Conservation (phyloP, 2,329 filamentous ascomycete genomes). For the Penicillium sp. region DNA sequence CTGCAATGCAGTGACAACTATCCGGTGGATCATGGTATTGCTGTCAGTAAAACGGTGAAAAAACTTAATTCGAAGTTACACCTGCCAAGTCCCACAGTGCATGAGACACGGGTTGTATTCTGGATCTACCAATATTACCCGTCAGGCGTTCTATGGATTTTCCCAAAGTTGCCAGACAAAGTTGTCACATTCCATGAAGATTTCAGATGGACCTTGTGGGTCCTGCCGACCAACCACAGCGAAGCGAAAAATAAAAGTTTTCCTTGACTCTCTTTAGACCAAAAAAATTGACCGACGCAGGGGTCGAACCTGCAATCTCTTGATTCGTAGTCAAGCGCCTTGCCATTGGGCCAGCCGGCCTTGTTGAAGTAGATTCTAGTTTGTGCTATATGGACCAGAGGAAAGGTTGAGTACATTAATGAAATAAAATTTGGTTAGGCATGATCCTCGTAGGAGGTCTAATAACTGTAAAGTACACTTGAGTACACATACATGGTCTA, state of each 20-base stretch:
- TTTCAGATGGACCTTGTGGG: not conserved
- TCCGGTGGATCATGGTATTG: no score
- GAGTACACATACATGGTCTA: not conserved
- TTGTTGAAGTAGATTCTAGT: not conserved
- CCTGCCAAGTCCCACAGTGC: not conserved
- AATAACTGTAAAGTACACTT: not conserved
- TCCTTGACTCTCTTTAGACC: no score
- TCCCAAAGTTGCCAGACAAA: not conserved
- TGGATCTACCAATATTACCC: not conserved
- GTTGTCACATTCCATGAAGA: not conserved
- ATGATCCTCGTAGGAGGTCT: not conserved
- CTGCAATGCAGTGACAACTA: no score
- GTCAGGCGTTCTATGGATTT: not conserved
- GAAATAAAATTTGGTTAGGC: not conserved
- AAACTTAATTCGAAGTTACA: no score
- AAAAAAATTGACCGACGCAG: slow-evolving; percentile 37
- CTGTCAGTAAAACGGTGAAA: no score
- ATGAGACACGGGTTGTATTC: not conserved
- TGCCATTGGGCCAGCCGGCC: slow-evolving; percentile 50
- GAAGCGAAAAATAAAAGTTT: not conserved
- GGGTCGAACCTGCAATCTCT: slow-evolving; percentile 53
- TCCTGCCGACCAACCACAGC: not conserved
- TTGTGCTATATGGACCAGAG: not conserved
- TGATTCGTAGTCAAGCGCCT: slow-evolving; percentile 56
- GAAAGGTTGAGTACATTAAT: not conserved